Evolutionary conservation across 306 rosid species (phyloP).

Genomic region (Dicorynia guianensis): DNA sequence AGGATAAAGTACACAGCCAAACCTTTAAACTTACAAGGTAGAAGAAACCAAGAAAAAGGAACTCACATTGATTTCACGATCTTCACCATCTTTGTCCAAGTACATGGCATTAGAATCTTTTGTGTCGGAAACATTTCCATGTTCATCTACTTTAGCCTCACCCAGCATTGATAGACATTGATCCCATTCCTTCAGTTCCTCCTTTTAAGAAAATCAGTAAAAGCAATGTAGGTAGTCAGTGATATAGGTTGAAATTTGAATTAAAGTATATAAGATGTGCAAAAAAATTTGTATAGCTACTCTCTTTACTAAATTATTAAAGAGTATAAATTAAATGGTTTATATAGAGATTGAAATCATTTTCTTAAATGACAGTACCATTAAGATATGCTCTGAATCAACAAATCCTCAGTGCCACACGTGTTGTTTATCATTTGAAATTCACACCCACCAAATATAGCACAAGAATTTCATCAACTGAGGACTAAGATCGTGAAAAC

Average conservation of each 20-base stretch:
- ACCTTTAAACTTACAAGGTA: constrained; percentile 8
- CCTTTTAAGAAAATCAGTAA: constrained; percentile 48
- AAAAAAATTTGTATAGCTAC: neutral
- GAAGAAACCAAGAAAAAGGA: neutral
- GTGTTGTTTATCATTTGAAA: no score
- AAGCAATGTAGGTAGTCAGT: neutral
- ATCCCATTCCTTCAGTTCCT: constrained; percentile 97
- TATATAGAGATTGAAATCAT: neutral
- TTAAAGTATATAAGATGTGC: neutral
- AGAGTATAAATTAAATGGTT: neutral
- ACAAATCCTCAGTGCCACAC: no score
- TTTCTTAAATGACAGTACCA: constrained; percentile 5
- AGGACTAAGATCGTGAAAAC: no score
- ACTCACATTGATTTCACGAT: constrained; percentile 87
- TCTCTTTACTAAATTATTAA: neutral
- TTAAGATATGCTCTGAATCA: neutral
- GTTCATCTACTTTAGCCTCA: constrained; percentile 82
- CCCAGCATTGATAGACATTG: constrained; percentile 87
- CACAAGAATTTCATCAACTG: no score
- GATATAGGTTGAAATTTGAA: no score
- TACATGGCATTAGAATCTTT: constrained; percentile 77
- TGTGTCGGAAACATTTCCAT: constrained; percentile 70
- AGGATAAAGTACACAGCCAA: neutral
- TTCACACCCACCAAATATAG: no score
- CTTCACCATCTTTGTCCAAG: constrained; percentile 86